phyloP scores from a whole-genome alignment of 768 basidiomycete genomes.

The Mycena venus region DNA sequence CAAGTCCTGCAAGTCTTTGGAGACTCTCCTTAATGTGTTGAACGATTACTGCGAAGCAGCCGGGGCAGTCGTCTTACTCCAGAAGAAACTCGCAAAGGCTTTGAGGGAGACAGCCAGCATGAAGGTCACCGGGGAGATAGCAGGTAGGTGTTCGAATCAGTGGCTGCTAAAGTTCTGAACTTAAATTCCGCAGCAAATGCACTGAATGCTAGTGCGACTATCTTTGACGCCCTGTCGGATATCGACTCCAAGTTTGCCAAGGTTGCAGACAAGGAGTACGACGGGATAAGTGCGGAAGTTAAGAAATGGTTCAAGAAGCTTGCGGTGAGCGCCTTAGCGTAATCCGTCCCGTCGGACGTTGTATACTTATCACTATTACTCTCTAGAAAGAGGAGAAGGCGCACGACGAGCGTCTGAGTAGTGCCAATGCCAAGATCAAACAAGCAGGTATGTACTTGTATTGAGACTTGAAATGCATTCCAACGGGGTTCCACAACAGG shows the following conservation, averaged over 20 bases:
- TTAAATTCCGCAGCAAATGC: slow-evolving; percentile 67
- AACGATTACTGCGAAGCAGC: slow-evolving; percentile 84
- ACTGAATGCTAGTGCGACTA: slow-evolving; percentile 70
- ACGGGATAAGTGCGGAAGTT: slow-evolving; percentile 72
- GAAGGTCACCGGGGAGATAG: slow-evolving; percentile 72
- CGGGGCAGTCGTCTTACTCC: slow-evolving; percentile 68
- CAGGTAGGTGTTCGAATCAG: slow-evolving; percentile 60
- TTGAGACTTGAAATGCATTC: background rate
- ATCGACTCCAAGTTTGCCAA: slow-evolving; percentile 83
- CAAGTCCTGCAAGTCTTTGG: slow-evolving; percentile 84
- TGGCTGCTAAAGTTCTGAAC: background rate
- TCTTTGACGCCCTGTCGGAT: slow-evolving; percentile 80
- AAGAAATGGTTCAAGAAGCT: slow-evolving; percentile 92
- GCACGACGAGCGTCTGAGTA: slow-evolving; percentile 79
- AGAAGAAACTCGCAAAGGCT: slow-evolving; percentile 83
- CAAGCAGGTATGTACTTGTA: slow-evolving; percentile 69
- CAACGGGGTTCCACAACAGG: slow-evolving; percentile 55
- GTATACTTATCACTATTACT: background rate
- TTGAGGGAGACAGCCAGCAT: slow-evolving; percentile 73
- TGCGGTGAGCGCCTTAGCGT: slow-evolving; percentile 61
- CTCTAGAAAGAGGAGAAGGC: slow-evolving; percentile 84
- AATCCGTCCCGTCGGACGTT: background rate
- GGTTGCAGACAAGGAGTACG: slow-evolving; percentile 80
- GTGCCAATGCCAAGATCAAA: slow-evolving; percentile 80
- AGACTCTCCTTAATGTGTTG: slow-evolving; percentile 73